Evolutionary conservation across 139 green algal species (phyloP).

Genomic region (Chlamydomonas sp.): DNA sequence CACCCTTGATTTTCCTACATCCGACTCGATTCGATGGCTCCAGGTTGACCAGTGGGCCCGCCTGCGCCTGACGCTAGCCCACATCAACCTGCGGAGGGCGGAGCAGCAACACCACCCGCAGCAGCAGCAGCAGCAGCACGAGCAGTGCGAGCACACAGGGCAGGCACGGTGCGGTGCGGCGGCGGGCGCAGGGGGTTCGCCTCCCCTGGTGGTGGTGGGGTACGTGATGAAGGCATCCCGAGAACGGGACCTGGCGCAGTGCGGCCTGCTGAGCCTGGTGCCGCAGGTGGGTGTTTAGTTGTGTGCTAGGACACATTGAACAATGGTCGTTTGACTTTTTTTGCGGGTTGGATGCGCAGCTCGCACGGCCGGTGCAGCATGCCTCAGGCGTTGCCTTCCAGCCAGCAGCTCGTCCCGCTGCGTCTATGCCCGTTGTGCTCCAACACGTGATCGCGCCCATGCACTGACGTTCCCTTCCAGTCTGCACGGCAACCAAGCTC

Average conservation of each 20-base stretch:
- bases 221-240: constrained; percentile 57
- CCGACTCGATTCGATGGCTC: neutral
- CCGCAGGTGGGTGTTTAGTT: constrained; percentile 11
- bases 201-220: constrained; percentile 36
- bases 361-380: too few relatives aligned
- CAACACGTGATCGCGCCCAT: too few relatives aligned
- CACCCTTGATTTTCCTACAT: neutral
- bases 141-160: neutral
- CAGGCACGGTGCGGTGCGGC: too few relatives aligned
- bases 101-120: neutral
- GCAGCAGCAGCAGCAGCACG: neutral
- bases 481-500: too few relatives aligned
- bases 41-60: constrained; percentile 11
- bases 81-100: constrained; percentile 13
- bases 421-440: too few relatives aligned
- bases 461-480: too few relatives aligned
- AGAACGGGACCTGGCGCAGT: constrained; percentile 43
- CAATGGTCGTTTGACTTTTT: too few relatives aligned
- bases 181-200: too few relatives aligned
- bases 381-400: too few relatives aligned
- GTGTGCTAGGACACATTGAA: too few relatives aligned
- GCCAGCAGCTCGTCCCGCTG: too few relatives aligned
- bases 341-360: too few relatives aligned
- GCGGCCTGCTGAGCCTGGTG: constrained; percentile 46
- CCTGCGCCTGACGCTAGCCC: constrained; percentile 20